Conservation (phyloP, 2,329 filamentous ascomycete species). For the Drechslerella dactyloides region DNA sequence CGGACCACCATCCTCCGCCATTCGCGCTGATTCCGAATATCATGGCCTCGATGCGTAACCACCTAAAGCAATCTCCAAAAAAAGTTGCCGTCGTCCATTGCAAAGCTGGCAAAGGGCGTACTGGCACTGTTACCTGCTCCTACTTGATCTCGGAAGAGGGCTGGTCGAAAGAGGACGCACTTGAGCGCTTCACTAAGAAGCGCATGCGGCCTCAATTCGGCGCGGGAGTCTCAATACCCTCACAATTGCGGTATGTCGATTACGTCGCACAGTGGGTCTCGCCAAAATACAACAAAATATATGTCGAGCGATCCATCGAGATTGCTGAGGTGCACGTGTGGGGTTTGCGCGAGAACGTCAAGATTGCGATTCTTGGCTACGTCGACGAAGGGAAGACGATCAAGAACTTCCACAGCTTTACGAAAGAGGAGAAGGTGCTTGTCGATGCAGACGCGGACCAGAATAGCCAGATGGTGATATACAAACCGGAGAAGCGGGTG, state of each 20-base stretch:
- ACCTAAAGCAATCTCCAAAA: slow-evolving; percentile 67
- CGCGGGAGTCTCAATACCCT: slow-evolving; percentile 87
- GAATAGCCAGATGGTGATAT: slow-evolving; percentile 70
- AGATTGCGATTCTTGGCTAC: slow-evolving; percentile 82
- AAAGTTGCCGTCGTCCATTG: slow-evolving; percentile 92
- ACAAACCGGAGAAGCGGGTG: slow-evolving; percentile 73
- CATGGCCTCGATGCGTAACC: slow-evolving; percentile 90
- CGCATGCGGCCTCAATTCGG: slow-evolving; percentile 91
- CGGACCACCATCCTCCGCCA: slow-evolving; percentile 94
- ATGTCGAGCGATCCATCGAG: slow-evolving; percentile 81
- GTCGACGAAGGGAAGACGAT: slow-evolving; percentile 85
- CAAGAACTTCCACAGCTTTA: slow-evolving; percentile 80
- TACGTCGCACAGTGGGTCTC: slow-evolving; percentile 71
- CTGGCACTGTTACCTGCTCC: slow-evolving; percentile 83
- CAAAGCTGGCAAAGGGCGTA: slow-evolving; percentile 94
- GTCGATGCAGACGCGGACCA: slow-evolving; percentile 62
- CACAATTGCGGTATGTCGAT: slow-evolving; percentile 82
- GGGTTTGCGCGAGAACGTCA: slow-evolving; percentile 86
- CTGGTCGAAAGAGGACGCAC: slow-evolving; percentile 69
- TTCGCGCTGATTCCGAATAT: slow-evolving; percentile 88
- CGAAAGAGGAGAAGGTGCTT: slow-evolving; percentile 72
- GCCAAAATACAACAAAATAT: slow-evolving; percentile 70
- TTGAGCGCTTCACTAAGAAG: slow-evolving; percentile 75
- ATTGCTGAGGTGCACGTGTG: slow-evolving; percentile 87
- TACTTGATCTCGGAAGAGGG: slow-evolving; percentile 89